Percentiles rank a stretch among this genome's conserved stretches.
These are phyloP conservation scores for Sordariomycetes sp. DNA, from an alignment of 2,329 filamentous ascomycete species.

Conservation along the genomic window DNA sequence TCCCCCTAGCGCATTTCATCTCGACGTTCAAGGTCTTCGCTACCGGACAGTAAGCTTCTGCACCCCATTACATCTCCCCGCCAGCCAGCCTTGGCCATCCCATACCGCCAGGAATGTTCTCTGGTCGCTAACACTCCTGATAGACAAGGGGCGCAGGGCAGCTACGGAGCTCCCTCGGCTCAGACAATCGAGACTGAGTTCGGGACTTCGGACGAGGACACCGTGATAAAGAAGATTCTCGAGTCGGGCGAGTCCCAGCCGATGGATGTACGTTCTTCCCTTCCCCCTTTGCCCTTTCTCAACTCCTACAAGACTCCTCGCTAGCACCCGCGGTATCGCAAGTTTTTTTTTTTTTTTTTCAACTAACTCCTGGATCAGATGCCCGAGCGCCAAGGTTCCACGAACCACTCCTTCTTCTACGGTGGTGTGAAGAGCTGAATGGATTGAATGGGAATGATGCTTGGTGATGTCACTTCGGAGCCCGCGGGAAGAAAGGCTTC, in stretches of 20 bases:
- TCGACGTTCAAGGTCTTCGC: conserved; percentile 81
- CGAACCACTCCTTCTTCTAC: conserved; percentile 1
- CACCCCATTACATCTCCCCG: not conserved
- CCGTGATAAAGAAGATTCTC: conserved; percentile 70
- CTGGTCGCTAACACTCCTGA: not conserved
- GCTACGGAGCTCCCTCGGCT: conserved; percentile 64
- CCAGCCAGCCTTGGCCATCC: not conserved
- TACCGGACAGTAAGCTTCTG: conserved; percentile 63
- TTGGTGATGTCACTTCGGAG: not conserved
- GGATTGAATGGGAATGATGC: not conserved
- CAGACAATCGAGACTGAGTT: conserved; percentile 72
- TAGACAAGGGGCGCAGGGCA: conserved; percentile 78
- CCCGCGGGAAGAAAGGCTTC: not conserved
- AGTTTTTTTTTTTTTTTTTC: too few relatives aligned
- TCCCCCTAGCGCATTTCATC: conserved; percentile 75
- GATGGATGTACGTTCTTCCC: conserved; percentile 26
- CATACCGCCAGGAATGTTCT: not conserved
- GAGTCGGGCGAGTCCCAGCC: conserved; percentile 60
- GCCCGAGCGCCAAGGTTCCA: not conserved
- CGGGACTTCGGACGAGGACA: conserved; percentile 65
- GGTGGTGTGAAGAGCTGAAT: not conserved
- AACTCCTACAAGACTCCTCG: not conserved
- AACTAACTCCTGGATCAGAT: conserved; percentile 1
- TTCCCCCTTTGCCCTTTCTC: not conserved
- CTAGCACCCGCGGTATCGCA: too few relatives aligned